Evolutionary conservation across 345 rosid species (phyloP), one percentile per base, ranked within the genome.

Genomic region (Rhodamnia rubescens): DNA sequence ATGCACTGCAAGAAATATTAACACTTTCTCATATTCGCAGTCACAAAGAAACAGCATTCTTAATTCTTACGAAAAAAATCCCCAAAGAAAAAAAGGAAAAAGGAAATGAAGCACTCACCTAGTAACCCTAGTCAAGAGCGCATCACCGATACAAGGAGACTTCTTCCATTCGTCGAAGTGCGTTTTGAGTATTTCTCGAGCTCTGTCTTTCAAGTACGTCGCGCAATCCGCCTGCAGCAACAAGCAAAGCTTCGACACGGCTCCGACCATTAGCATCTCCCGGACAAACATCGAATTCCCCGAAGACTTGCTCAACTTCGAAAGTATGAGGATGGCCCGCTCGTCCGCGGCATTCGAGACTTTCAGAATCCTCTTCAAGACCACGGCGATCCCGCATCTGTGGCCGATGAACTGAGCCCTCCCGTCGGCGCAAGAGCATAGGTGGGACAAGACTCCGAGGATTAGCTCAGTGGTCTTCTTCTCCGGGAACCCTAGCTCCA

Each of bases 351-450:
- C 82, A 5, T 87, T 87, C 1, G 99, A 96, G 21, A 92, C 94
- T 5, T 81, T 88, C 88, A 92, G 7, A 20, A 95, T 86, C 90
- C 92, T 91, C 88, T 87, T 90, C 2, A 95, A 89, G 29, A 96
- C 91, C 53, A 93, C 88, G 2, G 98, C 95, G 16, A 95, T 50
- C 50, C 94, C 93, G 1, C 90, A 92, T 47, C 87, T 87, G 57
- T 96, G 98, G 6, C 86, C 89, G 53, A 94, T 85, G 47, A 92
- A 90, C 90, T 92, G 84, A 0, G 93, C 95, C 80, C 98, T 91
- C 83, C 98, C 98, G 4, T 93, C 91, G 1, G 98, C 96, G 20
- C 93, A 89, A 32, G 91, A 93, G 87, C 99, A 96, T 27, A 96
- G 59, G 56, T 91, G 90, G 85, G 87, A 88, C 74, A 96, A 44